Percentiles rank a stretch among this genome's conserved stretches.
phyloP scores from a whole-genome alignment of 1,284 basidiomycete species.

The Meira miltonrushii region DNA sequence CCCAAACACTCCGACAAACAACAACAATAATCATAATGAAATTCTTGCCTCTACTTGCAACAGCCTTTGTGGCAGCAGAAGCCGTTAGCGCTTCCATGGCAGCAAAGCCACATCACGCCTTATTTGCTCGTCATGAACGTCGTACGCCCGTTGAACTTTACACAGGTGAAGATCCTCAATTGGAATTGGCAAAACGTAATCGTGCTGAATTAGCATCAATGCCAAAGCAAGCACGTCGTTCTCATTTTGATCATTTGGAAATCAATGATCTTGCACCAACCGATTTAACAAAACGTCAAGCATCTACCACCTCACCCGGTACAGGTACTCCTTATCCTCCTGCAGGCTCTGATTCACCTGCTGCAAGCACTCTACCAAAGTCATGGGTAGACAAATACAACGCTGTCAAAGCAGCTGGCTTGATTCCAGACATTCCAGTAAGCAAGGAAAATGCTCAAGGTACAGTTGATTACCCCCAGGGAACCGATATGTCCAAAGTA shows the following conservation, averaged over 20 bases:
- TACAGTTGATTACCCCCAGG: slow-evolving; percentile 26
- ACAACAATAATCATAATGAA: neutral
- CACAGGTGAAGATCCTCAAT: slow-evolving; percentile 2
- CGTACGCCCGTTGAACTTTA: slow-evolving; percentile 1
- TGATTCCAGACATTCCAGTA: slow-evolving; percentile 66
- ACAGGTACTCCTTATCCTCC: slow-evolving; percentile 38
- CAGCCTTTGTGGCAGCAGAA: neutral
- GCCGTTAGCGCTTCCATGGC: neutral
- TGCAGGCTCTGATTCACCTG: slow-evolving; percentile 29
- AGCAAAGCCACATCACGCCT: neutral
- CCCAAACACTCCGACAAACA: neutral
- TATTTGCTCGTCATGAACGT: slow-evolving; percentile 3
- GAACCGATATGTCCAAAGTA: slow-evolving; percentile 27
- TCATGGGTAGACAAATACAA: slow-evolving; percentile 65
- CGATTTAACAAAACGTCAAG: neutral
- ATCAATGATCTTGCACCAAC: neutral
- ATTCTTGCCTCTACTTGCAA: neutral
- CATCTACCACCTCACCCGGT: slow-evolving; percentile 8
- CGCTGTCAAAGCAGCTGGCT: slow-evolving; percentile 62
- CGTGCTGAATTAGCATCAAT: too few relatives aligned
- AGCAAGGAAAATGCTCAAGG: slow-evolving; percentile 52
- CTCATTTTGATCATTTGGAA: neutral
- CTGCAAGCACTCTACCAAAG: slow-evolving; percentile 28
- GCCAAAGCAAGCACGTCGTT: neutral
- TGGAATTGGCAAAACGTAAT: neutral